Percentiles rank a stretch among this genome's conserved stretches.
These are phyloP conservation scores for Primulina eburnea DNA, from an alignment of 257 asterid species.

Conservation along the genomic window DNA sequence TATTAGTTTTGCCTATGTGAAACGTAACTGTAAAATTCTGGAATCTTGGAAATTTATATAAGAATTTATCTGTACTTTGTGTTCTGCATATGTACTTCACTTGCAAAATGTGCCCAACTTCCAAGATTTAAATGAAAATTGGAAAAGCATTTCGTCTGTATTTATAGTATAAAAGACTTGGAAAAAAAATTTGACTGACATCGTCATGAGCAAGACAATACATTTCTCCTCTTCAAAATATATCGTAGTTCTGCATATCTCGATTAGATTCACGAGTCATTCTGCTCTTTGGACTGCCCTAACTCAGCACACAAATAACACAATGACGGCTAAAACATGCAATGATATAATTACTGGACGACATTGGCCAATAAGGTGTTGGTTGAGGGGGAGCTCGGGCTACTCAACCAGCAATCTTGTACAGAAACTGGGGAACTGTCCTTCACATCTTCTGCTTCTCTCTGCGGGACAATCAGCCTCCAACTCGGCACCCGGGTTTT, in stretches of 20 bases:
- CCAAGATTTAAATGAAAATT: neutral
- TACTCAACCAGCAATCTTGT: conserved; percentile 65
- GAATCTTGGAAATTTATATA: neutral
- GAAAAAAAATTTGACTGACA: conserved; percentile 11
- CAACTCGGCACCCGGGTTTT: conserved; percentile 39
- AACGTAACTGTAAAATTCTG: neutral
- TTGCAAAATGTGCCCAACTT: neutral
- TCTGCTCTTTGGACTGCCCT: neutral
- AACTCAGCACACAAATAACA: neutral
- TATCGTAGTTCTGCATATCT: neutral
- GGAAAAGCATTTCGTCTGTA: neutral
- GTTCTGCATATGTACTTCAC: neutral
- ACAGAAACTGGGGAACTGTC: conserved; percentile 58
- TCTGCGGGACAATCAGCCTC: conserved; percentile 36
- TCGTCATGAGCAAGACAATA: conserved; percentile 10
- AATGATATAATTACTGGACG: conserved; percentile 21
- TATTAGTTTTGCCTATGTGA: neutral
- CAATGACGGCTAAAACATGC: neutral
- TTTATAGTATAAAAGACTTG: neutral
- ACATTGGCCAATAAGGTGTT: conserved; percentile 46
- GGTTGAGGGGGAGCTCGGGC: conserved; percentile 54
- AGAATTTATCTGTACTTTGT: neutral
- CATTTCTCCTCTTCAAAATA: neutral
- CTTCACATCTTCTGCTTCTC: conserved; percentile 36
- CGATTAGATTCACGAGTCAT: neutral